A percentile compares a stretch with the other conserved stretches of the same genome.
phyloP scores from a whole-genome alignment of 371 early-diverging fungal genomes.

The Rhizopus sp. region DNA sequence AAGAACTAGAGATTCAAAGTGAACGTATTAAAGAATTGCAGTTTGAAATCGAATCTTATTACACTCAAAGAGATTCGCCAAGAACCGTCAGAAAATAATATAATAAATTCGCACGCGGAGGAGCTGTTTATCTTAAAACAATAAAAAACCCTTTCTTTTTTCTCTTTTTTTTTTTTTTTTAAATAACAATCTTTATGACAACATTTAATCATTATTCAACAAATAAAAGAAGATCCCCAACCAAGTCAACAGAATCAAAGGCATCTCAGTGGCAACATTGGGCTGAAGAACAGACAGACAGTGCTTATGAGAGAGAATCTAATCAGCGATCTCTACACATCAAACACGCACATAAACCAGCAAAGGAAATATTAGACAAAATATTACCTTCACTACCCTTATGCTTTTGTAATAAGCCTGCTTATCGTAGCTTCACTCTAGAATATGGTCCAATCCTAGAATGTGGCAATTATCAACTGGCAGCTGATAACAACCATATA shows the following conservation, averaged over 20 bases:
- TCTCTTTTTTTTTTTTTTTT: not conserved
- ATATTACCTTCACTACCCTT: not conserved
- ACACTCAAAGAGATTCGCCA: conserved; percentile 39
- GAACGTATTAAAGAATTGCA: conserved; percentile 86
- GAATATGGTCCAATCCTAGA: conserved; percentile 12
- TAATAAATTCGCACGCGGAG: no score
- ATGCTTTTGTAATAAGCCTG: conserved; percentile 11
- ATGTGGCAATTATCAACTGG: conserved; percentile 12
- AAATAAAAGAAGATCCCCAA: not conserved
- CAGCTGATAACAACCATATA: not conserved
- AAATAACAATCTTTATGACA: not conserved
- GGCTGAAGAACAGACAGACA: not conserved
- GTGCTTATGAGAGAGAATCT: no score
- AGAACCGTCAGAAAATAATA: conserved; percentile 36
- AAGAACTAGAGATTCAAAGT: conserved; percentile 93
- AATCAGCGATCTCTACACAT: no score
- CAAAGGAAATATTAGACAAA: not conserved
- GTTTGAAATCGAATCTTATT: conserved; percentile 69
- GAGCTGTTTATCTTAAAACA: no score
- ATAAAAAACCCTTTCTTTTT: no score
- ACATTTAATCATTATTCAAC: not conserved
- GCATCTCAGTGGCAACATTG: not conserved
- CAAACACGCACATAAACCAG: no score
- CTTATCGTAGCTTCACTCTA: not conserved
- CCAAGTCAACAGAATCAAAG: no score